phyloP scores from a whole-genome alignment of 495 filamentous ascomycete genomes.

The Lindgomyces ingoldianus region DNA sequence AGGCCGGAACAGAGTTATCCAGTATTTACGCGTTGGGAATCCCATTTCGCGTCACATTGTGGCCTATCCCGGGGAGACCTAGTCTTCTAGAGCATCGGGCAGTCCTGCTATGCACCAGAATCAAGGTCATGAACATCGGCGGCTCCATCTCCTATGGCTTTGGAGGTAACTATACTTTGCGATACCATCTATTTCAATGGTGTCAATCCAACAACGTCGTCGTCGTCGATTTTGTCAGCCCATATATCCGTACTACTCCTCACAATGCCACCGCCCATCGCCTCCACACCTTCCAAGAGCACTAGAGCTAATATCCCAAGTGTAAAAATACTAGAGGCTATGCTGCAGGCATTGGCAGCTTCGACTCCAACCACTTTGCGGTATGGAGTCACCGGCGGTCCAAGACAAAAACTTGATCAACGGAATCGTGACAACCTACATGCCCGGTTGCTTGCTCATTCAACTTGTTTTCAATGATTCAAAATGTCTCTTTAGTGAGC shows the following conservation, averaged over 20 bases:
- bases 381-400: conserved; percentile 3
- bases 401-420: conserved; percentile 1
- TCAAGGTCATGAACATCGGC: conserved; percentile 9
- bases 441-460: conserved; percentile 5
- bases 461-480: conserved; percentile 14
- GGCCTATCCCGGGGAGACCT: too few relatives aligned
- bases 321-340: neutral
- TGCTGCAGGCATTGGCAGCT: neutral
- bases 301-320: too few relatives aligned
- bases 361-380: neutral
- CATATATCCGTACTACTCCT: conserved; percentile 3
- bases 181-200: conserved; percentile 8
- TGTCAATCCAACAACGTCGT: neutral
- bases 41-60: too few relatives aligned
- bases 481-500: conserved; percentile 7
- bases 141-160: conserved; percentile 11
- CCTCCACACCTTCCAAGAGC: neutral
- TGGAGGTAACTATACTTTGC: conserved; percentile 9
- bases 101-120: too few relatives aligned
- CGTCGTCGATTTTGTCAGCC: conserved; percentile 4
- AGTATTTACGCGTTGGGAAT: too few relatives aligned
- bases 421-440: neutral
- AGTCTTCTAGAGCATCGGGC: too few relatives aligned
- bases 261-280: neutral
- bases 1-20: too few relatives aligned